phyloP scores from a whole-genome alignment of 2,329 filamentous ascomycete species.

The Diaporthe destruens region DNA sequence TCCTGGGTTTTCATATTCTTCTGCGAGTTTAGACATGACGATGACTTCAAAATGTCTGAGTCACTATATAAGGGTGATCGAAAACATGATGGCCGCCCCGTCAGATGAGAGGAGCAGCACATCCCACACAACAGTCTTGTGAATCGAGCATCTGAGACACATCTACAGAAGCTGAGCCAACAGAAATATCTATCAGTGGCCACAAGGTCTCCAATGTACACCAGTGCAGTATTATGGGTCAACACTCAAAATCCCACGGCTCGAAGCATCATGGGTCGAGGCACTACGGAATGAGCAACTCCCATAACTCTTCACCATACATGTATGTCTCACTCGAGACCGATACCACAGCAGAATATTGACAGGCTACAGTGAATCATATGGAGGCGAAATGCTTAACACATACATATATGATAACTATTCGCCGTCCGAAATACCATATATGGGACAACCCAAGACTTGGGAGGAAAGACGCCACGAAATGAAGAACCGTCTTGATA shows the following conservation, averaged over 20 bases:
- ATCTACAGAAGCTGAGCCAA: background rate
- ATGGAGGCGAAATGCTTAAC: background rate
- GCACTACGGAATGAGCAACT: background rate
- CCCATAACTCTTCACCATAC: background rate
- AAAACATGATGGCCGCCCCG: background rate
- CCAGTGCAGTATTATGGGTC: background rate
- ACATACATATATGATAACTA: background rate
- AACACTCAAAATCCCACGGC: background rate
- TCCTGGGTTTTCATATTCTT: background rate
- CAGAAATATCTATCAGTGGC: no score
- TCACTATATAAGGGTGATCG: background rate
- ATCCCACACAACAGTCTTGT: background rate
- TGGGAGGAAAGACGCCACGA: background rate
- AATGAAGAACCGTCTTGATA: background rate
- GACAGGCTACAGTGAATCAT: background rate
- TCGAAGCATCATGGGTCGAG: background rate
- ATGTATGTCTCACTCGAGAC: background rate
- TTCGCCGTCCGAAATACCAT: background rate
- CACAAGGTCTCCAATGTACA: background rate
- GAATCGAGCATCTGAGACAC: background rate
- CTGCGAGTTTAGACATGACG: background rate
- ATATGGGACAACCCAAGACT: background rate
- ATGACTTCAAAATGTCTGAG: background rate
- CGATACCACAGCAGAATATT: accelerated
- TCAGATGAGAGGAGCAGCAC: background rate